Base-by-base conservation (phyloP, 2,329 filamentous ascomycete species). In the Cercospora sp. region DNA sequence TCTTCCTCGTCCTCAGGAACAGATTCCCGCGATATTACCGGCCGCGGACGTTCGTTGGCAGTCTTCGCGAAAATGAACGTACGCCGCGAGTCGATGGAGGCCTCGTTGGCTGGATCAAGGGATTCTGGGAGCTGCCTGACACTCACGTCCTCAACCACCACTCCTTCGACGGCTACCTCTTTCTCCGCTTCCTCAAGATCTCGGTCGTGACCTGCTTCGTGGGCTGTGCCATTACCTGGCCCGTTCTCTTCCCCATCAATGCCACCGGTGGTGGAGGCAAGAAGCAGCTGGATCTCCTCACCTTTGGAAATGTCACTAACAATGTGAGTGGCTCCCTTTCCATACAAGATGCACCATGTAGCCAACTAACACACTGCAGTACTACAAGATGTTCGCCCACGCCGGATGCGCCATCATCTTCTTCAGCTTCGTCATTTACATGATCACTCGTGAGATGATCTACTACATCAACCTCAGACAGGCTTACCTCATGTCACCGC, bases 391-490 rank as follows among this genome's bases (percentile, higher is more conserved):
- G 79, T 97, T 91, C 79, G 94, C 93, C 0, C 93, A 97, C 78
- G 87, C 87, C n/a, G 86, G 92, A 63, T 83, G 93, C 63, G 89
- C 90, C 1, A 97, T 92, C 88, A 80, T 94, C 61, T 98, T 92
- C 81, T 93, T 91, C 79, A 88, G 84, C 57, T 98, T 98, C 77
- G 85, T 98, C 72, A 90, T 98, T 79, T 95, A 92, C 81, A 90
- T 92, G 76, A 88, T 98, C 70, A 91, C 93, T 66, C 88, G 94
- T 67, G 94, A 98, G 80, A 90, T 88, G 77, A 91, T 98, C 74
- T 97, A 90, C 85, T 97, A 92, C 80, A 91, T 97, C 83, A 97
- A 96, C 76, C 82, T 98, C 62, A 91, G 94, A 71, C 94, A 98
- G 81, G 94, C 94, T 0, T 97, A 96, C 81, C 87, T 96, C 49